These are phyloP conservation scores for Starmerella roubikii DNA, from an alignment of 805 yeast species.

Conservation along the genomic window DNA sequence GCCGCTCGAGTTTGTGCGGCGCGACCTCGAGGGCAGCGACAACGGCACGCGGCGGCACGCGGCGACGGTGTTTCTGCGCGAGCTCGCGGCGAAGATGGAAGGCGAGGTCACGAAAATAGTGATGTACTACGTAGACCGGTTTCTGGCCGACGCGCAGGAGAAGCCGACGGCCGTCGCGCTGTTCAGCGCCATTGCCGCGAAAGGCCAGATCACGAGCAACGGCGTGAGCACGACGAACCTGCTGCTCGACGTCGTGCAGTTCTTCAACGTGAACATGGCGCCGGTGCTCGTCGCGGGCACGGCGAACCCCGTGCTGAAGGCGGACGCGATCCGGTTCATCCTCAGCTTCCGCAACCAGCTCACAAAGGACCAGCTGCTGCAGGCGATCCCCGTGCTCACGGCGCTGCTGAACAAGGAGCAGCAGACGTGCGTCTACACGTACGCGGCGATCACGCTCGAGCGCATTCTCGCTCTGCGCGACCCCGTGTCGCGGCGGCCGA, in stretches of 20 bases:
- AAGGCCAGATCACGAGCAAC: conserved; percentile 70
- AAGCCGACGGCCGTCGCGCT: conserved; percentile 80
- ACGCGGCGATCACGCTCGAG: conserved; percentile 86
- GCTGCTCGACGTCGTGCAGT: conserved; percentile 71
- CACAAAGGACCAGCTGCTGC: conserved; percentile 66
- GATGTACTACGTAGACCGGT: conserved; percentile 55
- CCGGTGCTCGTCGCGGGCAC: conserved; percentile 48
- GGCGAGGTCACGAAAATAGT: conserved; percentile 60
- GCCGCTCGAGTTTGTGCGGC: conserved; percentile 81
- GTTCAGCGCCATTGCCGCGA: conserved; percentile 80
- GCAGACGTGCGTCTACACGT: conserved; percentile 71
- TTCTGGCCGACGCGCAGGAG: conserved; percentile 41
- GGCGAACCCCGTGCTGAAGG: conserved; percentile 58
- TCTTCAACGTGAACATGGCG: conserved; percentile 70
- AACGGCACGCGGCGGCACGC: conserved; percentile 84
- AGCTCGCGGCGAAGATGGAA: conserved; percentile 67
- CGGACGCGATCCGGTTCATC: conserved; percentile 86
- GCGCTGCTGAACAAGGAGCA: conserved; percentile 50
- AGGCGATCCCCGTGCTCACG: conserved; percentile 67
- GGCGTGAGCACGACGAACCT: conserved; percentile 83
- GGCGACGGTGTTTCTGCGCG: conserved; percentile 83
- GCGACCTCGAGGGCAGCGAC: conserved; percentile 92
- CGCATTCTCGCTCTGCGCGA: conserved; percentile 63
- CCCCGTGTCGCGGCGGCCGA: conserved; percentile 29
- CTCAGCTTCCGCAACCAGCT: conserved; percentile 85